A percentile compares a stretch with the other conserved stretches of the same genome.
Conservation (phyloP, 78 protist genomes). For the Dictyostelium citrinum region DNA sequence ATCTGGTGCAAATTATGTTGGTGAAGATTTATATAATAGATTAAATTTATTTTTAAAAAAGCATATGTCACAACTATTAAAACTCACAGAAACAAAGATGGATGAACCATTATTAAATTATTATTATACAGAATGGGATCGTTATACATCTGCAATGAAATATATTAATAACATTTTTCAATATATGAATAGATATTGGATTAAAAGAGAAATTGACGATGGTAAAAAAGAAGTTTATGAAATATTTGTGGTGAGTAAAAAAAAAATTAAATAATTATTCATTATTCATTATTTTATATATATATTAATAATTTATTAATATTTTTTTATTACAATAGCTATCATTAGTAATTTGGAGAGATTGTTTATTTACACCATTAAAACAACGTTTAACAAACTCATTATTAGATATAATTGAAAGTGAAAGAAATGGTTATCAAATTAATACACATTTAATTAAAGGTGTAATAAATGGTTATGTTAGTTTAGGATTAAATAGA, state of each 20-base stretch:
- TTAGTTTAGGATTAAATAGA: constrained; percentile 76
- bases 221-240: constrained; percentile 80
- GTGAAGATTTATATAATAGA: constrained; percentile 79
- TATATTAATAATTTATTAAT: background rate
- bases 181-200: constrained; percentile 88
- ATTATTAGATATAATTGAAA: constrained; percentile 81
- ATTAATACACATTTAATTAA: constrained; percentile 67
- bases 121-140: constrained; percentile 81
- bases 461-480: constrained; percentile 82
- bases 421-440: constrained; percentile 87
- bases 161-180: constrained; percentile 79
- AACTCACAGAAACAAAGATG: constrained; percentile 68
- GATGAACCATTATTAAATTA: constrained; percentile 71
- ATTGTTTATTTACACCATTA: constrained; percentile 77
- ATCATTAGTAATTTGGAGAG: constrained; percentile 86
- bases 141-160: constrained; percentile 80
- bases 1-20: constrained; percentile 85
- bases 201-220: constrained; percentile 84
- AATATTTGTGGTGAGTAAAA: constrained; percentile 52
- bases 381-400: constrained; percentile 78
- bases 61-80: constrained; percentile 71
- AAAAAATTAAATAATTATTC: too few relatives aligned
- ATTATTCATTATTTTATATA: too few relatives aligned
- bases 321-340: constrained; percentile 13
- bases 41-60: constrained; percentile 43